Percentiles rank a stretch among this genome's conserved stretches.
Evolutionary conservation across 768 basidiomycete species (phyloP).

Genomic region (Cyathus striatus): DNA sequence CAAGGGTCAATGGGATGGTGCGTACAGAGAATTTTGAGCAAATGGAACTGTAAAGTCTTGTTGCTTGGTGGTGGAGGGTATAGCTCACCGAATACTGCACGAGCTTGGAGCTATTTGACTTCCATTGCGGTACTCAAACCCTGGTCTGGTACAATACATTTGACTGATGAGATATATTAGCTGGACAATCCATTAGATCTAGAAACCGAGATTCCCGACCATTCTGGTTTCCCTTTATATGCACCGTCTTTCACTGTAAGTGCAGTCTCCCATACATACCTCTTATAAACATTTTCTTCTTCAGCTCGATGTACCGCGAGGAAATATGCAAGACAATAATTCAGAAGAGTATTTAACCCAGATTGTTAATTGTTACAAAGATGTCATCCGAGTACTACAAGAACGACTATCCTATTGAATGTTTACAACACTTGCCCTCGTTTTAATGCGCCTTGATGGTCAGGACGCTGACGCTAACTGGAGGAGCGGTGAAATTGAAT

Average conservation of each 20-base stretch:
- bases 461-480: constrained; percentile 34
- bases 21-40: constrained; percentile 40
- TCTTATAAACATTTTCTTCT: not conserved
- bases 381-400: constrained; percentile 22
- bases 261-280: not conserved
- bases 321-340: constrained; percentile 75
- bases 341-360: constrained; percentile 46
- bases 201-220: constrained; percentile 73
- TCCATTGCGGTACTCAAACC: constrained; percentile 55
- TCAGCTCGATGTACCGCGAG: constrained; percentile 66
- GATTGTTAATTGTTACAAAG: constrained; percentile 36
- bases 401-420: constrained; percentile 11
- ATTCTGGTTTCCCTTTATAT: constrained; percentile 66
- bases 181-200: constrained; percentile 46
- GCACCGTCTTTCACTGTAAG: constrained; percentile 68
- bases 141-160: not conserved
- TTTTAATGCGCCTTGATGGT: constrained; percentile 19
- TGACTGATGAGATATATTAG: too few species aligned
- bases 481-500: constrained; percentile 52
- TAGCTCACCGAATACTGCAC: constrained; percentile 73
- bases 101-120: constrained; percentile 84
- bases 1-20: constrained; percentile 73
- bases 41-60: constrained; percentile 58
- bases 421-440: not conserved
- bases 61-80: constrained; percentile 90